Conservation (phyloP, 176 grass and related monocot genomes). For the Pharus latifolius region DNA sequence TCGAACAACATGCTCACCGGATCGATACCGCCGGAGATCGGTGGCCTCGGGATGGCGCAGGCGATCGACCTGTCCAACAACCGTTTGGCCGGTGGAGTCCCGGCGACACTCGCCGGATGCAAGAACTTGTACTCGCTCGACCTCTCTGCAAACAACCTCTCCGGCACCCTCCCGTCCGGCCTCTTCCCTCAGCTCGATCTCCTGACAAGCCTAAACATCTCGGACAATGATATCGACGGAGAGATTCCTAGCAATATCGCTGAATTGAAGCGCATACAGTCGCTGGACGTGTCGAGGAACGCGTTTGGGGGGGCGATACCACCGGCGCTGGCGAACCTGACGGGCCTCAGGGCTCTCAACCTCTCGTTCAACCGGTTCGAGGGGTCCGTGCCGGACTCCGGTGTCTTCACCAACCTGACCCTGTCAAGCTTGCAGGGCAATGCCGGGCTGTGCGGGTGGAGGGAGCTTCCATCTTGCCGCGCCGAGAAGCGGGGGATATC, state of each 20-base stretch:
- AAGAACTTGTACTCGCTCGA: constrained; percentile 68
- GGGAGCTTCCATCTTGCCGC: constrained; percentile 39
- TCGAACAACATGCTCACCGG: constrained; percentile 52
- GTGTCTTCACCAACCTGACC: constrained; percentile 55
- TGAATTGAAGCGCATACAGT: constrained; percentile 27
- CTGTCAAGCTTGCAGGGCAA: constrained; percentile 57
- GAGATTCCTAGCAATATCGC: constrained; percentile 41
- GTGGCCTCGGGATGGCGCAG: constrained; percentile 60
- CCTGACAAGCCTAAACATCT: constrained; percentile 59
- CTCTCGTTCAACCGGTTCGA: constrained; percentile 60
- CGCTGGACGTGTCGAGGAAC: constrained; percentile 70
- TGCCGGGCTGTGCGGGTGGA: constrained; percentile 53
- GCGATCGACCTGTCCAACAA: constrained; percentile 72
- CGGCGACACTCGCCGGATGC: constrained; percentile 49
- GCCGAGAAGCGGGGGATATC: constrained; percentile 24
- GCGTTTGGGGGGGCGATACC: constrained; percentile 50
- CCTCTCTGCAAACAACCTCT: constrained; percentile 57
- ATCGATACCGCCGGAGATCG: constrained; percentile 47
- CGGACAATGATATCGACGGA: constrained; percentile 54
- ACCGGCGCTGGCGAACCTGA: constrained; percentile 44
- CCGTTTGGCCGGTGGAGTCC: constrained; percentile 55
- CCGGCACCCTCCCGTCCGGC: constrained; percentile 20
- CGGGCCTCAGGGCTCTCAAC: constrained; percentile 46
- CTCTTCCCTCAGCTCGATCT: constrained; percentile 71
- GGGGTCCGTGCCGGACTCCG: constrained; percentile 41